Evolutionary conservation across 169 alveolate genomes (phyloP), one percentile per base, ranked within the genome.

Genomic region (Plasmodium inui): DNA sequence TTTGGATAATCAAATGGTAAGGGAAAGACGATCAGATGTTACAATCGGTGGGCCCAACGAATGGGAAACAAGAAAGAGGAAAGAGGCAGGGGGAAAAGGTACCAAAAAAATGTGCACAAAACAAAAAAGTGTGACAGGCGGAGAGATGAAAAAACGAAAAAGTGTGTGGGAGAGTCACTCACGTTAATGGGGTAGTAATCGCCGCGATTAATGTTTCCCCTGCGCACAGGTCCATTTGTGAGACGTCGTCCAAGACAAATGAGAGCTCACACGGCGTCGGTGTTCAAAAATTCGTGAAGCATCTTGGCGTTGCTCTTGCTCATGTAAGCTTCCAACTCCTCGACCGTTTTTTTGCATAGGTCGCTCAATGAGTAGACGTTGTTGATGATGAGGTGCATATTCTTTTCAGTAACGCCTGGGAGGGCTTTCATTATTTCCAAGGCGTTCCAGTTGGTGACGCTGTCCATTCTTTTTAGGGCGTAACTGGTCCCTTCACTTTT

Each of bases 401-500:
- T 91, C 80, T 82, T 91, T 26, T 82, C 92, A 2, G 84, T 91
- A 10, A 91, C 95, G 30, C 95, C 95, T 1, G 95, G 95, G 7
- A 91, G 53, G 12, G 86, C 78, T 82, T 81, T 80, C 74, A 91
- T 71, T 34, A 91, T 81, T 91, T 91, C 95, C 19, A 91, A 30
- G 3, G 95, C 95, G 34, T 73, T 55, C 92, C 92, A 81, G 70
- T 91, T 91, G 22, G 95, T 91, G n/a, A 70, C 92, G 74, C 57
- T 74, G 4, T 91, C 79, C 39, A 91, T 50, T 82, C 73, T 80
- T 82, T 72, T 91, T 28, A 82, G 19, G 7, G 46, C n/a, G n/a
- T 81, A 17, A 70, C 57, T 82, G 50, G 3, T 30, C 17, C 74
- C 55, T 10, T 30, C 61, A 17, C 7, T 22, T 17, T 81, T 91